phyloP scores from a whole-genome alignment of 164 flowering plant species.

The Umbellularia californica region DNA sequence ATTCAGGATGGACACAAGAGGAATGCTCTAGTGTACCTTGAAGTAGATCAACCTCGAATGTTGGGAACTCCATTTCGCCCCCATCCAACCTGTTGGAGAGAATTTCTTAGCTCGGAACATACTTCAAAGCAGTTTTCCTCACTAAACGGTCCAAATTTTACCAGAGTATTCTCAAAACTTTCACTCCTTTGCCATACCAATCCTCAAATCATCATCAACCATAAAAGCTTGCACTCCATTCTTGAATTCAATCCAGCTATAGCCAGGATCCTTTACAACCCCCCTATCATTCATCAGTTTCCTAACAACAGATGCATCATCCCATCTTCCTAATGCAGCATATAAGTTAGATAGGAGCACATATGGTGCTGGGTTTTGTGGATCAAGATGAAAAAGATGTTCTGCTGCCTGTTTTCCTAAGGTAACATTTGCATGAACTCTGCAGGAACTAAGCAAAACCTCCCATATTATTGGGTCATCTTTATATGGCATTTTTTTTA shows the following conservation, averaged over 20 bases:
- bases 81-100: neutral
- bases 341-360: constrained; percentile 70
- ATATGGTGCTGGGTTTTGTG: constrained; percentile 59
- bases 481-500: constrained; percentile 52
- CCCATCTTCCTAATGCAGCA: constrained; percentile 74
- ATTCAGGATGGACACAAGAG: too few species aligned
- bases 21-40: too few species aligned
- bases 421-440: constrained; percentile 58
- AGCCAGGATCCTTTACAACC: constrained; percentile 58
- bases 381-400: constrained; percentile 57
- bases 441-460: constrained; percentile 75
- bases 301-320: constrained; percentile 56
- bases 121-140: neutral
- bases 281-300: constrained; percentile 41
- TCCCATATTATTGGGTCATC: constrained; percentile 80
- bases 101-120: too few species aligned
- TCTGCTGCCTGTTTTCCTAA: constrained; percentile 73
- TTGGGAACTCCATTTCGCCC: neutral
- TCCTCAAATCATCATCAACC: constrained; percentile 25
- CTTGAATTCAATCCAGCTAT: constrained; percentile 51
- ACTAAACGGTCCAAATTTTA: constrained; percentile 2
- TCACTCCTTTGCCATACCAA: constrained; percentile 8
- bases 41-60: too few species aligned
- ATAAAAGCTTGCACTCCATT: constrained; percentile 24
- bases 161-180: neutral